These are phyloP conservation scores for Astrephomene gubernaculifera DNA, from an alignment of 139 green algal genomes.

Conservation along the genomic window DNA sequence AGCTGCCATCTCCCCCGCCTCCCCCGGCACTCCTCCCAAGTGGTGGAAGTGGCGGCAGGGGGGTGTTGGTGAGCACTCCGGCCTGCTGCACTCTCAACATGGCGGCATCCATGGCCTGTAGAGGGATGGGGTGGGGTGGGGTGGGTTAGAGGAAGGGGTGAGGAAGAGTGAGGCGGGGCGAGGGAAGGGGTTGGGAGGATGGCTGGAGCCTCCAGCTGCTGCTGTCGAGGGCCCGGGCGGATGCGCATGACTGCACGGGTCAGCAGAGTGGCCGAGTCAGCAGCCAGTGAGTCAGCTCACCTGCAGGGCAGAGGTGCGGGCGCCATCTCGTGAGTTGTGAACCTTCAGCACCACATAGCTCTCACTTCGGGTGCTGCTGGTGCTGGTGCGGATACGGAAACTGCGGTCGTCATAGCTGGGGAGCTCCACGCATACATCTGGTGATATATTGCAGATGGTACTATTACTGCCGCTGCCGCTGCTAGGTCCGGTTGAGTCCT, in stretches of 20 bases:
- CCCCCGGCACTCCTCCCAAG: not conserved
- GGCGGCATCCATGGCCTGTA: conserved; percentile 18
- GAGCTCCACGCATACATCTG: not conserved
- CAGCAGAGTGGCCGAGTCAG: not conserved
- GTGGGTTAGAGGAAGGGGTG: too few relatives aligned
- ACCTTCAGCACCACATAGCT: conserved; percentile 24
- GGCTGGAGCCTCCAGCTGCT: too few relatives aligned
- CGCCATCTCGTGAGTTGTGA: conserved; percentile 22
- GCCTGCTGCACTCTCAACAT: conserved; percentile 3
- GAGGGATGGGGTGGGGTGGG: too few relatives aligned
- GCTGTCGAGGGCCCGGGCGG: too few relatives aligned
- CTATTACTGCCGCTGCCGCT: not conserved
- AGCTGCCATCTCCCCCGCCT: not conserved
- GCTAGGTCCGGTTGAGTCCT: not conserved
- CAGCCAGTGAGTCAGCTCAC: not conserved
- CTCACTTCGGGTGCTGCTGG: not conserved
- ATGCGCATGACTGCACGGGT: too few relatives aligned
- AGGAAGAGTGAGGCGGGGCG: too few relatives aligned
- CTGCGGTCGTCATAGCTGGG: conserved; percentile 41
- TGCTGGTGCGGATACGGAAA: conserved; percentile 4
- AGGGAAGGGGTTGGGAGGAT: too few relatives aligned
- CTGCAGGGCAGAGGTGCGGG: conserved; percentile 1
- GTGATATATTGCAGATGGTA: not conserved
- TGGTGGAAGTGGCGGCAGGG: not conserved
- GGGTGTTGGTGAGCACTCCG: conserved; percentile 29